Evolutionary conservation across 805 yeast genomes (phyloP).

Genomic region (Zygoascus ofunaensis): DNA sequence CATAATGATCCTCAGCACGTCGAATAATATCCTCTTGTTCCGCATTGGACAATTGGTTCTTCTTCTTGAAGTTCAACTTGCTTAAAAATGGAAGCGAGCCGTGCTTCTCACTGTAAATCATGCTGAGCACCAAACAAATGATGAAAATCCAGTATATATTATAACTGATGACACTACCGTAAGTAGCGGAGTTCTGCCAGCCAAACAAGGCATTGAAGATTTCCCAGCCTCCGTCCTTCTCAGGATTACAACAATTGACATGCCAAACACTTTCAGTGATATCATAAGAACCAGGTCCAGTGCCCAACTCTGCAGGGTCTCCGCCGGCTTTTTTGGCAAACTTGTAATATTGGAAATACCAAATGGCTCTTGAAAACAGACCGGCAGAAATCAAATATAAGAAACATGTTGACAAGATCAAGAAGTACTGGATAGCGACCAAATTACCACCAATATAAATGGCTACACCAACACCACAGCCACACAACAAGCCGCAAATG

Average conservation of each 20-base stretch:
- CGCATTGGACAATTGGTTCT: conserved; percentile 25
- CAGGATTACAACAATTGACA: conserved; percentile 95
- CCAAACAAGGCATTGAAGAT: conserved; percentile 89
- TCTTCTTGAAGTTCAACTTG: conserved; percentile 34
- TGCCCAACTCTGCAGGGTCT: conserved; percentile 87
- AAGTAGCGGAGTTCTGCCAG: conserved; percentile 95
- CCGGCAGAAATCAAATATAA: conserved; percentile 88
- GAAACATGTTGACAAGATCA: conserved; percentile 80
- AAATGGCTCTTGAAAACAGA: conserved; percentile 83
- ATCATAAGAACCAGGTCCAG: conserved; percentile 93
- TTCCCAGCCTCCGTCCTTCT: conserved; percentile 91
- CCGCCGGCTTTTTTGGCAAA: conserved; percentile 73
- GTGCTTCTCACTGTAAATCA: conserved; percentile 74
- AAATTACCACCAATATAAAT: conserved; percentile 77
- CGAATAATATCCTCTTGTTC: conserved; percentile 18
- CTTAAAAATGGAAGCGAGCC: conserved; percentile 64
- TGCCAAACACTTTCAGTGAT: conserved; percentile 80
- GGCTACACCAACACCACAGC: conserved; percentile 57
- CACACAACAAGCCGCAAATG: conserved; percentile 73
- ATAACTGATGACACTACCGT: conserved; percentile 84
- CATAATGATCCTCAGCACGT: conserved; percentile 14
- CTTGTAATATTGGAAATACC: conserved; percentile 71
- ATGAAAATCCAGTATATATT: conserved; percentile 78
- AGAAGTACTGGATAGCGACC: conserved; percentile 76
- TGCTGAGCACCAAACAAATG: conserved; percentile 43